Percentiles rank a stretch among this genome's conserved stretches.
Evolutionary conservation across 2,329 filamentous ascomycete genomes (phyloP).

Genomic region (Ophidiomyces ophidiicola): DNA sequence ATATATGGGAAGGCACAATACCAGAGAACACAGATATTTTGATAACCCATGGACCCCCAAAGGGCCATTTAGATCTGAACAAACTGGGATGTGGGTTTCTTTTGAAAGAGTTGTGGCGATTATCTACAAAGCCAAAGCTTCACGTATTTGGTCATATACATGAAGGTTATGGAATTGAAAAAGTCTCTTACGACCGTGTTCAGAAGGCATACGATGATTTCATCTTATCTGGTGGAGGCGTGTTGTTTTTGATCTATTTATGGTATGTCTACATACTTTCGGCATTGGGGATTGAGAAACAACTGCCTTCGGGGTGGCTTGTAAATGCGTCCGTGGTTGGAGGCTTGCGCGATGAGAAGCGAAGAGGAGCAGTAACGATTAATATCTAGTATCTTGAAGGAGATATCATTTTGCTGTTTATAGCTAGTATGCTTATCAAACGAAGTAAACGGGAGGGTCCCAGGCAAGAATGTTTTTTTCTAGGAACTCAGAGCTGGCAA

Average conservation of each 20-base stretch:
- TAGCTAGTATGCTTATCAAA: too few species aligned
- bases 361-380: slow-evolving; percentile 11
- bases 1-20: slow-evolving; percentile 57
- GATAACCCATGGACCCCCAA: slow-evolving; percentile 64
- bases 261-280: neutral
- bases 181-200: slow-evolving; percentile 55
- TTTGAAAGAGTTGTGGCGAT: slow-evolving; percentile 54
- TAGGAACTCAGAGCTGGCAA: too few species aligned
- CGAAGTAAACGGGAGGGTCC: too few species aligned
- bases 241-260: neutral
- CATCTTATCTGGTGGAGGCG: slow-evolving; percentile 17
- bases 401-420: too few species aligned
- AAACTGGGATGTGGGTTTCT: slow-evolving; percentile 54
- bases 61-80: slow-evolving; percentile 47
- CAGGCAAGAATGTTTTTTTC: too few species aligned
- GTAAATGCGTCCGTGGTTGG: slow-evolving; percentile 15
- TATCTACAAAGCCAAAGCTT: slow-evolving; percentile 50
- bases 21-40: slow-evolving; percentile 60
- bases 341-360: slow-evolving; percentile 13
- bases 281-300: neutral
- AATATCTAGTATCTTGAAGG: too few species aligned
- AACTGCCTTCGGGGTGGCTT: neutral
- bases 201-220: slow-evolving; percentile 55
- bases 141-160: slow-evolving; percentile 75
- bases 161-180: slow-evolving; percentile 53